Conservation (phyloP, 73 alveolate species). For the Paramecium tetraurelia region DNA sequence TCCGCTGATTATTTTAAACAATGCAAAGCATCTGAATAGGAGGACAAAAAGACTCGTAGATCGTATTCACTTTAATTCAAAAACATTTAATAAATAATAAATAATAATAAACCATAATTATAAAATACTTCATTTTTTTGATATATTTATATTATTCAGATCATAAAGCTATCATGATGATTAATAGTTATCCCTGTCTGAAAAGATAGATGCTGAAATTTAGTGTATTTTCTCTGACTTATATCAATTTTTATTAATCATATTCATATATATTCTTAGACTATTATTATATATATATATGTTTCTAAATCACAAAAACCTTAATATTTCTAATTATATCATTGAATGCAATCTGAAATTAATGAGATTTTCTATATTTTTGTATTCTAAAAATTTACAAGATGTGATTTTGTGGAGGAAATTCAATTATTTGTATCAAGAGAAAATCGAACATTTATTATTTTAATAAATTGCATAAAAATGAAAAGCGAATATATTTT, state of each 20-base stretch:
- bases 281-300: neutral
- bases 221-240: constrained; percentile 19
- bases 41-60: neutral
- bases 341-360: no score
- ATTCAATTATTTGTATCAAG: no score
- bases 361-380: no score
- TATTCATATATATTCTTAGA: neutral
- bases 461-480: neutral
- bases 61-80: neutral
- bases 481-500: neutral
- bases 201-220: neutral
- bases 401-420: no score
- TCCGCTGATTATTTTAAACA: constrained; percentile 33
- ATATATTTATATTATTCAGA: neutral
- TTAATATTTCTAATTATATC: neutral
- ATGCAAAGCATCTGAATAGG: constrained; percentile 23
- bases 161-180: neutral
- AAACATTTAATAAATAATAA: neutral
- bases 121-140: neutral
- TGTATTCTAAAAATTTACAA: no score
- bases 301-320: neutral
- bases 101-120: constrained; percentile 26
- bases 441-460: neutral
- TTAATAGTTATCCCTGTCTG: constrained; percentile 32
- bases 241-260: neutral